Evolutionary conservation across 2,329 filamentous ascomycete species (phyloP), one percentile per base, ranked within the genome.

Genomic region (Incumbomyces delicatus): DNA sequence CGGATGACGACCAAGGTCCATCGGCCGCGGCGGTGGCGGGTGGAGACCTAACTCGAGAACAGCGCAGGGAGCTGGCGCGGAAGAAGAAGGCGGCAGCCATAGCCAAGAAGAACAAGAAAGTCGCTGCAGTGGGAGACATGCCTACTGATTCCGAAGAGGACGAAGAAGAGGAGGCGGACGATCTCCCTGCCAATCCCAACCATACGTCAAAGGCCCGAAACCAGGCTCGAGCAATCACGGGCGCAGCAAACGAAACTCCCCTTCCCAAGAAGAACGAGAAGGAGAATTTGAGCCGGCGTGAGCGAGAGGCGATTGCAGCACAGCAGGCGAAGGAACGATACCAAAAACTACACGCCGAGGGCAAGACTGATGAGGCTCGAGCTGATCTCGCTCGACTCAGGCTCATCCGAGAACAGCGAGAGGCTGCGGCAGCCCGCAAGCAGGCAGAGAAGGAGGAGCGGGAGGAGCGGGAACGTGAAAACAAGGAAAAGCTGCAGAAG

Each of bases 301-400:
- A 86, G 70, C 70, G 81, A 16, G 83, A 96, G 71, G 85, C 89
- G 2, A 61, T 92, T 30, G 85, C 95, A 69, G 89, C 89, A 1
- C 82, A 84, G 53, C 85, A 90, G 63, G 87, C 87, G 27, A 89
- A 88, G 65, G 89, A 95, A 72, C 77, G 81, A 56, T 95, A 95
- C 62, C 78, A 87, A 73, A 94, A 94, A 69, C 66, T 95, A 58
- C 90, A 95, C 61, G 86, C 88, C 48, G 85, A 88, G 61, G 90
- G 90, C 60, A 96, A 96, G 80, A 96, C 92, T 37, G 92, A 98
- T 51, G 86, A 95, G 74, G 89, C 90, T 40, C 84, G 87, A 64
- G 83, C 86, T 4, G 92, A 98, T 67, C 62, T 96, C 57, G 90
- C 87, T 49, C 78, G 92, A 47, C 69, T 98, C 60, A 80, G 74